A percentile compares a stretch with the other conserved stretches of the same genome.
Evolutionary conservation across 352 stramenopile species (phyloP).

Genomic region (Phytophthora europaea): DNA sequence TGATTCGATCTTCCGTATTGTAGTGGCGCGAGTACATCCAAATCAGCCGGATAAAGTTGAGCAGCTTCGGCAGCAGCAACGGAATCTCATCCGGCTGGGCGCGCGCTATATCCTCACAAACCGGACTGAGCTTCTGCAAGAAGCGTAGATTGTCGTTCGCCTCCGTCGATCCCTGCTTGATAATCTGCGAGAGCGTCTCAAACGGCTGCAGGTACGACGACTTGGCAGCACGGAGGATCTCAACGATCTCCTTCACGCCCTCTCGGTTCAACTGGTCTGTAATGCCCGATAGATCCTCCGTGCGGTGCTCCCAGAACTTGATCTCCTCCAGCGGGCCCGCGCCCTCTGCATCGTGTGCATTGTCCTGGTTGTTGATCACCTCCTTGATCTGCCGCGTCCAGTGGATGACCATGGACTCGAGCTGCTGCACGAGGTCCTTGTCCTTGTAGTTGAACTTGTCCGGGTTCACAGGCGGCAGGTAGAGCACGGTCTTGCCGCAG

Average conservation of each 20-base stretch:
- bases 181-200: slow-evolving; percentile 93
- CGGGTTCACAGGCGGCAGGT: slow-evolving; percentile 88
- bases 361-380: slow-evolving; percentile 97
- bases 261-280: slow-evolving; percentile 93
- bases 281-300: slow-evolving; percentile 94
- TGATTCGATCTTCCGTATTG: slow-evolving; percentile 95
- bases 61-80: slow-evolving; percentile 90
- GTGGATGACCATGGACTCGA: slow-evolving; percentile 97
- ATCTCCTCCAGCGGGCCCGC: slow-evolving; percentile 95
- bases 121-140: slow-evolving; percentile 92
- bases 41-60: slow-evolving; percentile 96
- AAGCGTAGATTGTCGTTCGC: slow-evolving; percentile 96
- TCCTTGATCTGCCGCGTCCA: slow-evolving; percentile 98
- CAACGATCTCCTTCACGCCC: slow-evolving; percentile 93
- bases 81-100: slow-evolving; percentile 92
- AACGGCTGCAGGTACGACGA: slow-evolving; percentile 96
- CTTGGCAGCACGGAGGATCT: slow-evolving; percentile 89
- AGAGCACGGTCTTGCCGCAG: slow-evolving; percentile 95
- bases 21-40: slow-evolving; percentile 95
- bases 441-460: slow-evolving; percentile 90
- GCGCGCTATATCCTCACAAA: slow-evolving; percentile 90
- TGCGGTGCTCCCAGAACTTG: slow-evolving; percentile 96
- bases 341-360: slow-evolving; percentile 90
- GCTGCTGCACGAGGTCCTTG: slow-evolving; percentile 96
- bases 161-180: slow-evolving; percentile 92